phyloP scores from a whole-genome alignment of 2,329 filamentous ascomycete species.

The Pyrenophora seminiperda region DNA sequence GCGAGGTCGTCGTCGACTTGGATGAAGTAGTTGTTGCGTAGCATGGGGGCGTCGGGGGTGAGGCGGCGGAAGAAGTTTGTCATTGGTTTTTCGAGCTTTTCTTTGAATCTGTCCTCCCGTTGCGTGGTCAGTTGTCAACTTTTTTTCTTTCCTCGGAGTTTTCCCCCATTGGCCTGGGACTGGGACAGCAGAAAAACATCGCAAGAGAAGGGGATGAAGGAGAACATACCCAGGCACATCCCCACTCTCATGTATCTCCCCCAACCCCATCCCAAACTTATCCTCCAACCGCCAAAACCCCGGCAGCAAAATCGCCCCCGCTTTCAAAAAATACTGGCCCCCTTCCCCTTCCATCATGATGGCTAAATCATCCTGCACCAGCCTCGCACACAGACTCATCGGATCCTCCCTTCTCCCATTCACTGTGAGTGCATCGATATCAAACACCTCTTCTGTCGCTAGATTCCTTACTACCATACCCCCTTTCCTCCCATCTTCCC shows the following conservation, averaged over 20 bases:
- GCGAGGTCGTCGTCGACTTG: conserved; percentile 79
- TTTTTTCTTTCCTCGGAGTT: too few species aligned
- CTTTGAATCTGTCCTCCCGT: conserved; percentile 63
- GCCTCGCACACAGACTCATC: conserved; percentile 73
- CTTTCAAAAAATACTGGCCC: conserved; percentile 80
- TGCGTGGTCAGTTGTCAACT: too few species aligned
- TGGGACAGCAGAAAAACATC: too few species aligned
- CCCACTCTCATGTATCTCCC: conserved; percentile 78
- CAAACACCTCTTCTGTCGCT: conserved; percentile 72
- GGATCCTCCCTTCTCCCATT: conserved; percentile 66
- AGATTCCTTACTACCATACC: conserved; percentile 68
- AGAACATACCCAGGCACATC: conserved; percentile 65
- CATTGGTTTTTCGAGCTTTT: conserved; percentile 78
- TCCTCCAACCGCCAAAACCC: conserved; percentile 85
- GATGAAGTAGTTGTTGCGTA: conserved; percentile 84
- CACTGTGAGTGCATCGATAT: conserved; percentile 67
- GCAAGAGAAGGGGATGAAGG: background rate
- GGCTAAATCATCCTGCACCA: conserved; percentile 81
- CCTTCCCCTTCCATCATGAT: conserved; percentile 80
- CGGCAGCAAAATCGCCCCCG: conserved; percentile 74
- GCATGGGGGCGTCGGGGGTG: conserved; percentile 67
- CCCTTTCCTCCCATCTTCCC: too few species aligned
- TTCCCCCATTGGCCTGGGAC: too few species aligned
- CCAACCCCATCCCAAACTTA: conserved; percentile 79
- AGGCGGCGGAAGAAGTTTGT: conserved; percentile 75